Evolutionary conservation across 2,329 filamentous ascomycete genomes (phyloP).

Genomic region (Fusarium lyarnte): DNA sequence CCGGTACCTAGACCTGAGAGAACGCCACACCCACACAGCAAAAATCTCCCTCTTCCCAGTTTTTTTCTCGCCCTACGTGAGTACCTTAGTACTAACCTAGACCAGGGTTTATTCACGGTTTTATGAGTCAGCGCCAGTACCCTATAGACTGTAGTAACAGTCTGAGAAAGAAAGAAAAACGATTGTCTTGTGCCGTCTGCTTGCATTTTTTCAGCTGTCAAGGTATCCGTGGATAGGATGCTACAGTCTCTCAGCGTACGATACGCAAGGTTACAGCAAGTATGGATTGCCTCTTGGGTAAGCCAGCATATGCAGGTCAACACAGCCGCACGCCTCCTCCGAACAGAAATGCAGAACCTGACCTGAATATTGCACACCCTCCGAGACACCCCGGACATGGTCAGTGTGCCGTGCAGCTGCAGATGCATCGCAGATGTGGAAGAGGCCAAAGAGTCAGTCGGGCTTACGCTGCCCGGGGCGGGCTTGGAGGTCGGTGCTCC

Average conservation of each 20-base stretch:
- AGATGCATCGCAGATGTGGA: slow-evolving; percentile 28
- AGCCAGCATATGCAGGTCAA: slow-evolving; percentile 37
- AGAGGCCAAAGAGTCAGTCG: slow-evolving; percentile 2
- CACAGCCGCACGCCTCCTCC: slow-evolving; percentile 40
- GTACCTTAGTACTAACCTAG: not conserved
- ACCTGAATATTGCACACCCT: slow-evolving; percentile 15
- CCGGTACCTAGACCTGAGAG: slow-evolving; percentile 31
- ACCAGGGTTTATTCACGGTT: slow-evolving; percentile 3
- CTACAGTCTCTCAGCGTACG: not conserved
- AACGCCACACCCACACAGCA: slow-evolving; percentile 28
- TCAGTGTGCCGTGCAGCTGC: slow-evolving; percentile 36
- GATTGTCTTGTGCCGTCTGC: not conserved
- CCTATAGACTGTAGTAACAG: not conserved
- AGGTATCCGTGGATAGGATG: not conserved
- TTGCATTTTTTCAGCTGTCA: slow-evolving; percentile 23
- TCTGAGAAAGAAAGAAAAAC: not conserved
- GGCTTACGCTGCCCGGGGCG: not conserved
- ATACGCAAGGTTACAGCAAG: slow-evolving; percentile 3
- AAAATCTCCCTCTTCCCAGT: slow-evolving; percentile 6
- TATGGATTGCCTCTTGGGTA: slow-evolving; percentile 24
- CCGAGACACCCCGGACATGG: slow-evolving; percentile 30
- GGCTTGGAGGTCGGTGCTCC: not conserved
- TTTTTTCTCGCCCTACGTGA: not conserved
- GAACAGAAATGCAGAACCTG: slow-evolving; percentile 8
- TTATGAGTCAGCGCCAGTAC: slow-evolving; percentile 16